A percentile compares a stretch with the other conserved stretches of the same genome.
Conservation (phyloP, 169 alveolate species). For the Cryptosporidium viatorum region DNA sequence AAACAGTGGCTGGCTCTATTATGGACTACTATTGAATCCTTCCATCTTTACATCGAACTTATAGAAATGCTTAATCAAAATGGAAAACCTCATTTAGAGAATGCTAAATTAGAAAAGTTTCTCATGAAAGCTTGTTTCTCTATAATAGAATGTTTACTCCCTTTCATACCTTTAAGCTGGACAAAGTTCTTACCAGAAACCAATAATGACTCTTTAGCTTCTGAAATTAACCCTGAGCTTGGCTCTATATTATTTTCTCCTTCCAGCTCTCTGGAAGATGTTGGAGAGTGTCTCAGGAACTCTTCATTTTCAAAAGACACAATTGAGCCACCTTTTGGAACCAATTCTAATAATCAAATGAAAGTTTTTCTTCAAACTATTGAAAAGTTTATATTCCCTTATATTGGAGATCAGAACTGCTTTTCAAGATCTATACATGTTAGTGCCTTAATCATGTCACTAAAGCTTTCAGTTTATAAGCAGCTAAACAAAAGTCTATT, state of each 20-base stretch:
- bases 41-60: constrained; percentile 1
- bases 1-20: constrained; percentile 31
- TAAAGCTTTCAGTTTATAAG: constrained; percentile 33
- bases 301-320: background rate
- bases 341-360: background rate
- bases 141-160: constrained; percentile 14
- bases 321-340: background rate
- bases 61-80: background rate
- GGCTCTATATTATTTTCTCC: constrained; percentile 2
- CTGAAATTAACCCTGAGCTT: constrained; percentile 9
- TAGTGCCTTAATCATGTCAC: constrained; percentile 17
- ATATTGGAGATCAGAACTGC: constrained; percentile 46
- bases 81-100: background rate
- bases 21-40: constrained; percentile 18
- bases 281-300: background rate
- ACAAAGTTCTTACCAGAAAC: constrained; percentile 10
- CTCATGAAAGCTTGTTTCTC: constrained; percentile 22
- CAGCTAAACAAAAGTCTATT: constrained; percentile 31
- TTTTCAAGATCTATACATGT: constrained; percentile 33
- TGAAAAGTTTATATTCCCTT: constrained; percentile 48
- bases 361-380: background rate
- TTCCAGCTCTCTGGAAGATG: constrained; percentile 13
- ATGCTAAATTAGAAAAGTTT: constrained; percentile 15
- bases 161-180: constrained; percentile 49
- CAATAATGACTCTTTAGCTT: background rate